A percentile compares a stretch with the other conserved stretches of the same genome.
These are phyloP conservation scores for Rhizopus sp. DNA, from an alignment of 371 early-diverging fungal genomes.

Conservation along the genomic window DNA sequence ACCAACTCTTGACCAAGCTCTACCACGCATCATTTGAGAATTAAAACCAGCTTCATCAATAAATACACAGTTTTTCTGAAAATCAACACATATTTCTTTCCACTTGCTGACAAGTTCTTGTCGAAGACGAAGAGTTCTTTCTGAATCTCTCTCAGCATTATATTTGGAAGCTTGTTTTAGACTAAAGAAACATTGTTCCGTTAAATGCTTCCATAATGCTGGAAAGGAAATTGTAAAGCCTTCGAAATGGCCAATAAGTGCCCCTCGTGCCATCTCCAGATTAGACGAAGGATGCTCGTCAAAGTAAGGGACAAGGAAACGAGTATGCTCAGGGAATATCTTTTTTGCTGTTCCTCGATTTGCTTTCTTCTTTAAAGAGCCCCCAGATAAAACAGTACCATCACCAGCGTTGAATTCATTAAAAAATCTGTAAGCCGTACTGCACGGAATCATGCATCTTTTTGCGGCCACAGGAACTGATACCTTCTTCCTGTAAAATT, in stretches of 20 bases:
- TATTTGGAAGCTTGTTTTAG: slow-evolving; percentile 6
- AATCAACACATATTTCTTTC: slow-evolving; percentile 12
- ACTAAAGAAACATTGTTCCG: neutral
- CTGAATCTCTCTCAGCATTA: slow-evolving; percentile 7
- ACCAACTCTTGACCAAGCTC: slow-evolving; percentile 6
- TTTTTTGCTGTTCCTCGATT: slow-evolving; percentile 7
- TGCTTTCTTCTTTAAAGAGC: slow-evolving; percentile 3
- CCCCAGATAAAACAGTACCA: slow-evolving; percentile 2
- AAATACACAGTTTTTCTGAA: slow-evolving; percentile 16
- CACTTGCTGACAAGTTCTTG: slow-evolving; percentile 7
- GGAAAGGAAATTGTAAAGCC: neutral
- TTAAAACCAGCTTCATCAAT: slow-evolving; percentile 15
- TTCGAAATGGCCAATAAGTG: neutral
- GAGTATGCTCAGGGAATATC: slow-evolving; percentile 9
- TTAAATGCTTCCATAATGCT: slow-evolving; percentile 3
- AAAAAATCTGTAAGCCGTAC: slow-evolving; percentile 4
- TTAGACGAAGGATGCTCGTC: slow-evolving; percentile 1
- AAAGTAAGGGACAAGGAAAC: slow-evolving; percentile 5
- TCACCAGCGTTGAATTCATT: neutral
- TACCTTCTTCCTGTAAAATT: slow-evolving; percentile 8
- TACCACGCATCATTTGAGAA: slow-evolving; percentile 1
- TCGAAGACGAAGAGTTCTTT: slow-evolving; percentile 14
- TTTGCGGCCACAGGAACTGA: slow-evolving; percentile 3
- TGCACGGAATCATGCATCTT: slow-evolving; percentile 3
- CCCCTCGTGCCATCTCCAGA: slow-evolving; percentile 1